These are phyloP conservation scores for Inga leiocalycina DNA, from an alignment of 306 rosid genomes.

Conservation along the genomic window DNA sequence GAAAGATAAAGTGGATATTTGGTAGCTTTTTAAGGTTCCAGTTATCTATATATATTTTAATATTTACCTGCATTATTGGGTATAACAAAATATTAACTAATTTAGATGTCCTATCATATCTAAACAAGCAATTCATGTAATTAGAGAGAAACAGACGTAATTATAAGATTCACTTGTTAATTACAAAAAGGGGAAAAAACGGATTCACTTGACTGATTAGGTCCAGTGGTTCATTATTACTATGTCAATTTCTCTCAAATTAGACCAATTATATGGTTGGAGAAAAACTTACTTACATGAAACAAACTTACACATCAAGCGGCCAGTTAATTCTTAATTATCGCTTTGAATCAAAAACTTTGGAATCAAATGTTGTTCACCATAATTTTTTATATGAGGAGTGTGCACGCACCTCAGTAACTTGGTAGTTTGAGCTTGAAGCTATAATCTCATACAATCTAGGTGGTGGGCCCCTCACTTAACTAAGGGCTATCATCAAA, in stretches of 20 bases:
- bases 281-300: background rate
- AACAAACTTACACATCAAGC: background rate
- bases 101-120: background rate
- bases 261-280: background rate
- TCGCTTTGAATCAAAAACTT: background rate
- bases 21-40: background rate
- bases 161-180: background rate
- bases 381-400: background rate
- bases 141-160: background rate
- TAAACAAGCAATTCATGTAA: background rate
- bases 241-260: background rate
- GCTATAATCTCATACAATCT: background rate
- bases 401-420: background rate
- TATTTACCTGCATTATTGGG: conserved; percentile 24
- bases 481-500: background rate
- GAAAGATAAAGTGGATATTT: background rate
- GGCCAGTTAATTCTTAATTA: background rate
- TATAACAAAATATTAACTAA: conserved; percentile 10
- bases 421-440: background rate
- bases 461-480: background rate
- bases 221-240: background rate
- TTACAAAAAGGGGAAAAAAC: background rate
- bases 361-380: conserved; percentile 23
- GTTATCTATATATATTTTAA: conserved; percentile 22
- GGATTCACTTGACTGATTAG: background rate